A percentile compares a stretch with the other conserved stretches of the same genome.
Conservation (phyloP, 805 yeast genomes). For the Myxozyma neotropica region DNA sequence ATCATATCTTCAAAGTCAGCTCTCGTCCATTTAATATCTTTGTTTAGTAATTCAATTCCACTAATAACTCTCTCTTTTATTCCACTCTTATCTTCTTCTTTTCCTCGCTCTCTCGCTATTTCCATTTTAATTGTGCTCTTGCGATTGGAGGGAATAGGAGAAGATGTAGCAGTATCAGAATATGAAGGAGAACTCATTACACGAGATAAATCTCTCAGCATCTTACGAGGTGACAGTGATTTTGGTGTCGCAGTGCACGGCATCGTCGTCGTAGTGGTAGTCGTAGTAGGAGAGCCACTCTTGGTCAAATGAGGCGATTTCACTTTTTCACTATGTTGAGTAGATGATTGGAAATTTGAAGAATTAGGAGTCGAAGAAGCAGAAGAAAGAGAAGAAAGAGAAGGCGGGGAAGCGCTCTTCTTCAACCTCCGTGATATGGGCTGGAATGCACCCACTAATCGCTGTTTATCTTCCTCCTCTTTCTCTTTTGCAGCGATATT, state of each 20-base stretch:
- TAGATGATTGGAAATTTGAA: too few species aligned
- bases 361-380: too few species aligned
- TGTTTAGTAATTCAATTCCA: not conserved
- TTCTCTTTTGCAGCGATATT: not conserved
- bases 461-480: too few species aligned
- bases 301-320: too few species aligned
- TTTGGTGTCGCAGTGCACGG: not conserved
- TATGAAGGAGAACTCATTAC: not conserved
- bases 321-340: too few species aligned
- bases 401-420: too few species aligned
- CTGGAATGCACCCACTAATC: too few species aligned
- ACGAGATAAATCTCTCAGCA: slow-evolving; percentile 12
- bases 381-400: too few species aligned
- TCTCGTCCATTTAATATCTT: not conserved
- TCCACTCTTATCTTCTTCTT: not conserved
- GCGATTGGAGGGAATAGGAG: not conserved
- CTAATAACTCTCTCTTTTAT: not conserved
- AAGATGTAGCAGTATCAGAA: not conserved
- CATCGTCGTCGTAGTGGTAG: not conserved
- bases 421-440: too few species aligned
- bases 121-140: not conserved
- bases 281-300: too few species aligned
- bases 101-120: not conserved
- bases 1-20: slow-evolving; percentile 1
- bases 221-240: slow-evolving; percentile 4